A percentile compares a stretch with the other conserved stretches of the same genome.
These are phyloP conservation scores for Capsicum rhomboideum DNA, from an alignment of 257 asterid species.

Conservation along the genomic window DNA sequence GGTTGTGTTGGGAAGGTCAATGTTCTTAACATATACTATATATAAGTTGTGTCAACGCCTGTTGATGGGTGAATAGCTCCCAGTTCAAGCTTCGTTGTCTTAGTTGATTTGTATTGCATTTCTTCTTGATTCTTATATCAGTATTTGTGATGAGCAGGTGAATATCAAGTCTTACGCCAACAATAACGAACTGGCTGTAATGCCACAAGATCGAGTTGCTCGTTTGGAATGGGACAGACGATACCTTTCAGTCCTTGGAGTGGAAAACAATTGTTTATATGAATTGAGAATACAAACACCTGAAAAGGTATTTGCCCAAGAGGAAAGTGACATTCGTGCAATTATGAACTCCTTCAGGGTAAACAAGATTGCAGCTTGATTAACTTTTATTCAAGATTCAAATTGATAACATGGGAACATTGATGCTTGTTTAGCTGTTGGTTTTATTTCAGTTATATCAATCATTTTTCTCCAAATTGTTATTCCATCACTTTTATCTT, in stretches of 20 bases:
- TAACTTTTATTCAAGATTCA: background rate
- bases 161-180: slow-evolving; percentile 88
- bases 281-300: slow-evolving; percentile 77
- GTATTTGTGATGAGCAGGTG: slow-evolving; percentile 32
- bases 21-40: background rate
- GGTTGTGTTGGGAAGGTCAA: background rate
- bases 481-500: background rate
- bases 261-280: slow-evolving; percentile 74
- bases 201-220: slow-evolving; percentile 80
- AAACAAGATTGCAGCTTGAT: slow-evolving; percentile 43
- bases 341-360: slow-evolving; percentile 87
- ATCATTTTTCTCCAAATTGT: background rate
- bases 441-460: background rate
- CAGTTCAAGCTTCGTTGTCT: background rate
- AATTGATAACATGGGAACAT: background rate
- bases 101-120: background rate
- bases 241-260: slow-evolving; percentile 92
- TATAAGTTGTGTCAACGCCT: background rate
- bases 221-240: slow-evolving; percentile 82
- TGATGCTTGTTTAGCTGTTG: background rate
- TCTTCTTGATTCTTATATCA: background rate
- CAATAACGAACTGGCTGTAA: slow-evolving; percentile 91
- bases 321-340: slow-evolving; percentile 61
- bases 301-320: slow-evolving; percentile 60
- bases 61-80: background rate